Percentiles rank a stretch among this genome's conserved stretches.
Conservation (phyloP, 129 eudicot genomes). For the Helianthus annuus region DNA sequence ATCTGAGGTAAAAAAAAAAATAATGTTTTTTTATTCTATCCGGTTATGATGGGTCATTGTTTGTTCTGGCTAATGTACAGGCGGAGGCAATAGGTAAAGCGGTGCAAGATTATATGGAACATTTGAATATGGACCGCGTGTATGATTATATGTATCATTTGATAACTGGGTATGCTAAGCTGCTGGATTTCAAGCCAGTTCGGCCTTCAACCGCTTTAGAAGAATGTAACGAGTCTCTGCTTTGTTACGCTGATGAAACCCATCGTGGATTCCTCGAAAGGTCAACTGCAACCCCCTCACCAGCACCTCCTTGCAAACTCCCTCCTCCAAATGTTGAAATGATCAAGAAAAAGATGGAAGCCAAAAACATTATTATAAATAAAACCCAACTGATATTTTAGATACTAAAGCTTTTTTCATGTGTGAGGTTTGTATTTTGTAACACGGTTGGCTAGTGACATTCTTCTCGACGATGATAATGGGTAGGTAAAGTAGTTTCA, state of each 20-base stretch:
- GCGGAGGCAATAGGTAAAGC: conserved; percentile 68
- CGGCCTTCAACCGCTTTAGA: conserved; percentile 54
- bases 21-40: not conserved
- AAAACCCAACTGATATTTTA: conserved; percentile 19
- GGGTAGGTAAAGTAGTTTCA: conserved; percentile 20
- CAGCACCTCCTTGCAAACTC: conserved; percentile 59
- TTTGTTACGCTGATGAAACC: conserved; percentile 69
- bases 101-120: conserved; percentile 66
- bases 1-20: conserved; percentile 38
- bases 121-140: conserved; percentile 53
- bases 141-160: conserved; percentile 86
- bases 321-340: conserved; percentile 31
- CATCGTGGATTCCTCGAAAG: conserved; percentile 48
- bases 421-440: conserved; percentile 22
- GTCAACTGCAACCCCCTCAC: conserved; percentile 53
- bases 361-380: conserved; percentile 32
- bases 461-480: not conserved
- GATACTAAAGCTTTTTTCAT: conserved; percentile 9
- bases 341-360: conserved; percentile 34
- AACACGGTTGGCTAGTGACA: not conserved
- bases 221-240: conserved; percentile 56
- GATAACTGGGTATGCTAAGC: conserved; percentile 54
- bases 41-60: not conserved
- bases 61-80: conserved; percentile 34
- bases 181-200: conserved; percentile 56